Base-by-base conservation (phyloP, 1,284 basidiomycete species). In the Ceratobasidium sp. region DNA sequence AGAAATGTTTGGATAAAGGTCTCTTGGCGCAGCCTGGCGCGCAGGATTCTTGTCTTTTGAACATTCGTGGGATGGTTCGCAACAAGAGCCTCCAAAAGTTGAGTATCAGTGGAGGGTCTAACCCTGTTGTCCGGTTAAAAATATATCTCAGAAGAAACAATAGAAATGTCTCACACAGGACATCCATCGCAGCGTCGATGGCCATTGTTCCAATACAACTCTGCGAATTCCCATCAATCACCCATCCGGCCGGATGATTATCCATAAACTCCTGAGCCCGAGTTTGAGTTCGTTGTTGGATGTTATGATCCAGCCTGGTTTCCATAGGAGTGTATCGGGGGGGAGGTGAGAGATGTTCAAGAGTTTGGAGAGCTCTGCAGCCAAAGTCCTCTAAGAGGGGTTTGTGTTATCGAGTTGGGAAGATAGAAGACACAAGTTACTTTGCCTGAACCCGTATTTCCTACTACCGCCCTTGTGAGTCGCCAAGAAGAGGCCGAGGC, bases 71-170 rank as follows among this genome's bases (percentile, higher is more conserved):
- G 10, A 70, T 57, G 6, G 52, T 57, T 23, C 65, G 65, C 23
- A 34, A 18, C 18, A 70, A 41, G 26, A 46, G n/a, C 0, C 39
- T 39, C 65, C 52, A 70, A 34, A 70, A 48, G 30, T 70, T 70
- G 23, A 70, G 65, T 21, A 70, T 28, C 26, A 70, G 53, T 21
- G 65, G 65, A 12, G 53, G 65, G 39, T 70, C 65, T 32, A 70
- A 41, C 65, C 65, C 65, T 70, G 53, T 50, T 12, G 10, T 50
- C 3, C n/a, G n/a, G n/a, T n/a, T n/a, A n/a, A n/a, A n/a, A n/a
- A n/a, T n/a, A n/a, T n/a, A n/a, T n/a, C n/a, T n/a, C n/a, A n/a
- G n/a, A n/a, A n/a, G n/a, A n/a, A n/a, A n/a, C 5, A 8, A 36
- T 26, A 14, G 12, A 10, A 21, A 28, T 28, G n/a, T 21, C 64